Evolutionary conservation across 2,329 filamentous ascomycete species (phyloP), one percentile per base, ranked within the genome.

Genomic region (Aspergillus bombycis): DNA sequence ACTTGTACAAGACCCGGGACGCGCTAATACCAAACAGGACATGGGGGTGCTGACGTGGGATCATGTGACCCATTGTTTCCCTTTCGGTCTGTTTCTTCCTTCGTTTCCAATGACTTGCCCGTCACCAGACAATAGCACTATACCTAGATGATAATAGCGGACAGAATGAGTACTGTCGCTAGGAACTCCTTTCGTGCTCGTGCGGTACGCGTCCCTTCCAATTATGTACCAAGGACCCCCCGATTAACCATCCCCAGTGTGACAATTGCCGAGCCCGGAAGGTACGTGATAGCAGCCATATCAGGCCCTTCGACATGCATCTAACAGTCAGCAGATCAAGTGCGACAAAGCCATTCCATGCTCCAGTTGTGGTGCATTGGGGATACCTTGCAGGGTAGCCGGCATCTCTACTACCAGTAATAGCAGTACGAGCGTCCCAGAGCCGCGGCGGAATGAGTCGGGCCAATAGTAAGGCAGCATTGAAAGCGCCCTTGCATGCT

Each of bases 251-350:
- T 11, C 3, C 28, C 28, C 21, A 73, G 71, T 73, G 71, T 32
- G 71, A 73, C 41, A 73, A 73, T 61, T 73, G 71, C 60, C 70
- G 71, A 50, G 48, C 68, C 28, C 66, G 71, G 48, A 73, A 73
- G 69, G 71, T 73, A 65, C 10, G 30, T 28, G 43, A 61, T 30
- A 19, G 7, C 16, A 11, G 11, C n/a, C n/a, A 3, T 38, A 12
- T 19, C 11, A 23, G 32, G 1, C n/a, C 38, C 30, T 23, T 9
- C n/a, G 3, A 3, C 9, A 43, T 41, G 12, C 5, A 26, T 14
- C 53, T 57, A 34, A 65, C 30, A 12, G 6, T 2, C 19, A 19
- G 12, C 26, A 70, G 70, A 69, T 70, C 48, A 69, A 69, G 64
- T 71, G 70, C 57, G 67, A 71, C 62, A 71, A 71, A 41, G 38